Evolutionary conservation across 1,139 yeast genomes (phyloP).

Genomic region (Wickerhamomyces sp.): DNA sequence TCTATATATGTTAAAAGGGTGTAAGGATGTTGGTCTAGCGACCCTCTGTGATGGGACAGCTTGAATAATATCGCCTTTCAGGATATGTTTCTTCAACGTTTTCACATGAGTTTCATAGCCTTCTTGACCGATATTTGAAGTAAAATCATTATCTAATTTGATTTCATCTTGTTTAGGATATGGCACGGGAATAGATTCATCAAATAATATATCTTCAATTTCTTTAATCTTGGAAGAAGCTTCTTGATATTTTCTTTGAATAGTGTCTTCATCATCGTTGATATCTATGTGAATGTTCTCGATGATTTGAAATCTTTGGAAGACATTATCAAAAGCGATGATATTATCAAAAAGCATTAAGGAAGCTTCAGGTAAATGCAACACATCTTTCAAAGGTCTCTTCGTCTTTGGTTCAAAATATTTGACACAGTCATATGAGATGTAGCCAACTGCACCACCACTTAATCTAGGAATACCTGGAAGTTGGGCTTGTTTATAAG

Average conservation of each 20-base stretch:
- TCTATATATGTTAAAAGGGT: slow-evolving; percentile 93
- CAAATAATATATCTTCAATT: slow-evolving; percentile 50
- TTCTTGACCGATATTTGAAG: slow-evolving; percentile 86
- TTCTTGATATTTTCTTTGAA: slow-evolving; percentile 46
- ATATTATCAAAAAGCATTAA: slow-evolving; percentile 88
- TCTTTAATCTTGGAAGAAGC: slow-evolving; percentile 56
- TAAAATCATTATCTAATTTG: slow-evolving; percentile 55
- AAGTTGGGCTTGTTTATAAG: slow-evolving; percentile 62
- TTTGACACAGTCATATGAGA: slow-evolving; percentile 92
- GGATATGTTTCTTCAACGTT: slow-evolving; percentile 71
- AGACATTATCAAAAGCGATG: slow-evolving; percentile 90
- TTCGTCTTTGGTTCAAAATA: slow-evolving; percentile 91
- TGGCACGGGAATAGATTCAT: slow-evolving; percentile 36
- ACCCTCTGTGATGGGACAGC: slow-evolving; percentile 98
- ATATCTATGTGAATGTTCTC: slow-evolving; percentile 58
- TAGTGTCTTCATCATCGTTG: slow-evolving; percentile 34
- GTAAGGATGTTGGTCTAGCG: slow-evolving; percentile 89
- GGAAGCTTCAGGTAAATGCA: slow-evolving; percentile 85
- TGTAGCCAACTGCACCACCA: slow-evolving; percentile 96
- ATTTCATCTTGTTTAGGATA: slow-evolving; percentile 73
- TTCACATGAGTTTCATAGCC: slow-evolving; percentile 86
- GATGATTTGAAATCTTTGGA: slow-evolving; percentile 85
- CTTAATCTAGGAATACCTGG: slow-evolving; percentile 82
- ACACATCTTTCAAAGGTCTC: slow-evolving; percentile 68
- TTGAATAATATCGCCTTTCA: slow-evolving; percentile 90